Evolutionary conservation across 2,329 filamentous ascomycete genomes (phyloP), one percentile per base, ranked within the genome.

Genomic region (Pseudogymnoascus sp.): DNA sequence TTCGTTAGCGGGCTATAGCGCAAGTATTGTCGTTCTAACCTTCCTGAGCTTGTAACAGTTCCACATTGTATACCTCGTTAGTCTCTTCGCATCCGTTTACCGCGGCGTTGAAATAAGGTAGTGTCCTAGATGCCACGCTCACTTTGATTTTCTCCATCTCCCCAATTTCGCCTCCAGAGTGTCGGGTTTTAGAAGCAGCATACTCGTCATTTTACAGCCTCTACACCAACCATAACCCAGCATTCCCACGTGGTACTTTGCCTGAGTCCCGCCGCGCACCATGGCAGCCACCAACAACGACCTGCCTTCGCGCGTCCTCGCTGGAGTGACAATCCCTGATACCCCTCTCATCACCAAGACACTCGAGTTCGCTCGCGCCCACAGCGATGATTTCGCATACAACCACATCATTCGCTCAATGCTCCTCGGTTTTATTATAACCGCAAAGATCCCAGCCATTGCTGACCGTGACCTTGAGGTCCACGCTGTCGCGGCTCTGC

Each of bases 401-500:
- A 75, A 76, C 64, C 76, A 78, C 63, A 61, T 73, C 59, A 68
- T 72, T 3, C 73, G 75, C 7, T 72, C 72, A 9, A 72, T 72
- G 65, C 71, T 76, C 29, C 68, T 74, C 41, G 74, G 74, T 5
- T 66, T 70, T 60, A 66, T 73, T 58, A 74, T 76, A 39, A 65
- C 69, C 37, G 65, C 71, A 57, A 70, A 72, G 21, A 66, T 73
- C 9, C 71, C 73, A 5, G 29, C 26, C 1, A 37, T 60, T 26
- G 13, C 44, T 9, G 47, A 36, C n/a, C 61, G 61, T 5, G 76
- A 78, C 60, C 61, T 65, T 1, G 75, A 77, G 62, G 71, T 74
- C 13, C 72, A 76, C 41, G 74, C 73, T 6, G 64, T 79, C 2
- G 70, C 72, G 1, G 68, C 73, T 1, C 69, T 79, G 13, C 68